phyloP scores from a whole-genome alignment of 768 basidiomycete species.

The Agrocybe pediades region DNA sequence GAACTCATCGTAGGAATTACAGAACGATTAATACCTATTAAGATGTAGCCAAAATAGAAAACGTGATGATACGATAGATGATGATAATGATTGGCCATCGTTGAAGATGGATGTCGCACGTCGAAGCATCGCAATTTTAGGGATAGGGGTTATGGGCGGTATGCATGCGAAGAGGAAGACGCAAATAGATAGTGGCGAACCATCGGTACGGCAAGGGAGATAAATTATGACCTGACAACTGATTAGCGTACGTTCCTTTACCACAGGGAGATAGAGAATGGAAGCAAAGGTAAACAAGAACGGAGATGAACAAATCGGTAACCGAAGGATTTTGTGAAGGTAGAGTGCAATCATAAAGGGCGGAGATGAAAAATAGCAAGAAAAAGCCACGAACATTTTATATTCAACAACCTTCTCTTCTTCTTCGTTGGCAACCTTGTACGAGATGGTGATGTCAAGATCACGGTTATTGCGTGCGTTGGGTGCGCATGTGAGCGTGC shows the following conservation, averaged over 20 bases:
- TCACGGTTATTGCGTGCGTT: conserved; percentile 95
- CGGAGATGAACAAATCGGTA: neutral
- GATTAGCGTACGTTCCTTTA: conserved; percentile 56
- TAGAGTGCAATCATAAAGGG: neutral
- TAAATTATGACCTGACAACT: conserved; percentile 73
- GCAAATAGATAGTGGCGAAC: conserved; percentile 5
- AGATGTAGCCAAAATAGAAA: neutral
- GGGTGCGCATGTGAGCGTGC: conserved; percentile 77
- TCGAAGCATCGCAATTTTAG: conserved; percentile 9
- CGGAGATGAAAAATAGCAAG: conserved; percentile 20
- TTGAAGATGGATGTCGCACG: conserved; percentile 9
- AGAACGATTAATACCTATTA: conserved; percentile 21
- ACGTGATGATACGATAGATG: neutral
- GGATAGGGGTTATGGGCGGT: neutral
- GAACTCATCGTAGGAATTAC: neutral
- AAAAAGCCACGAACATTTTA: conserved; percentile 78
- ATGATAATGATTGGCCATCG: conserved; percentile 1
- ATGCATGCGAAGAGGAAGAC: neutral
- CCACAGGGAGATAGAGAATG: conserved; percentile 10
- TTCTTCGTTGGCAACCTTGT: conserved; percentile 45
- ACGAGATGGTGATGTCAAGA: conserved; percentile 85
- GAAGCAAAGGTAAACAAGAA: conserved; percentile 5
- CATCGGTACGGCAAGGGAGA: conserved; percentile 10
- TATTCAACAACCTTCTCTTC: conserved; percentile 54
- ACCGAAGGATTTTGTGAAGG: conserved; percentile 5